phyloP scores from a whole-genome alignment of 768 basidiomycete genomes.

The Agrocybe praecox region DNA sequence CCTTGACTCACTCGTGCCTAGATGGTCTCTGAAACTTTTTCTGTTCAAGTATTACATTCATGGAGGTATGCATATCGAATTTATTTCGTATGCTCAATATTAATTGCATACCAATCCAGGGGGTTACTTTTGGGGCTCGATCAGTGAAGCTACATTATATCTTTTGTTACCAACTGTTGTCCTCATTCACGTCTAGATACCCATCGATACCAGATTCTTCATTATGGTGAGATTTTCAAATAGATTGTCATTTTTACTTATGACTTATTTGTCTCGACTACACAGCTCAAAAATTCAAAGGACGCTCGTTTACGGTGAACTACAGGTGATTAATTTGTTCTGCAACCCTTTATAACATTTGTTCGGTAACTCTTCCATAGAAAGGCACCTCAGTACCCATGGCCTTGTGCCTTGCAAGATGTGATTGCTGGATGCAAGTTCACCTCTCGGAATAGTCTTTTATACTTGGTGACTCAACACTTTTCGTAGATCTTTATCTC shows the following conservation, averaged over 20 bases:
- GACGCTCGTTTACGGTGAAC: slow-evolving; percentile 66
- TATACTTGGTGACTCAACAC: background rate
- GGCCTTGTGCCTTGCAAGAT: slow-evolving; percentile 79
- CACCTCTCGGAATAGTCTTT: background rate
- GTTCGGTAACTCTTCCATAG: slow-evolving; percentile 32
- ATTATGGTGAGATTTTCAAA: slow-evolving; percentile 42
- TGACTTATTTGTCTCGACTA: slow-evolving; percentile 9
- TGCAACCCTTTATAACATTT: background rate
- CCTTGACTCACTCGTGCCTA: background rate
- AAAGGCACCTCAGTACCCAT: slow-evolving; percentile 85
- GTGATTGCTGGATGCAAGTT: slow-evolving; percentile 69
- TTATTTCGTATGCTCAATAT: background rate
- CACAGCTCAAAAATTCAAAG: slow-evolving; percentile 68
- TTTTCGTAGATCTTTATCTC: slow-evolving; percentile 65
- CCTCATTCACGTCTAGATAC: slow-evolving; percentile 41
- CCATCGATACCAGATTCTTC: slow-evolving; percentile 60
- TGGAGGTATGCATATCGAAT: slow-evolving; percentile 43
- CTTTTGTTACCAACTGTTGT: background rate
- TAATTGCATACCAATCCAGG: slow-evolving; percentile 32
- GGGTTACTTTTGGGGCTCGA: slow-evolving; percentile 69
- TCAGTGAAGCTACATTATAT: slow-evolving; percentile 41
- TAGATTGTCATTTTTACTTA: too few relatives aligned
- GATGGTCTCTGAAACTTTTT: slow-evolving; percentile 3
- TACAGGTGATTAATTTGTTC: slow-evolving; percentile 34
- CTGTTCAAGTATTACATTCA: slow-evolving; percentile 59